Evolutionary conservation across 805 yeast species (phyloP), one percentile per base, ranked within the genome.

Genomic region (Candida insectorum): DNA sequence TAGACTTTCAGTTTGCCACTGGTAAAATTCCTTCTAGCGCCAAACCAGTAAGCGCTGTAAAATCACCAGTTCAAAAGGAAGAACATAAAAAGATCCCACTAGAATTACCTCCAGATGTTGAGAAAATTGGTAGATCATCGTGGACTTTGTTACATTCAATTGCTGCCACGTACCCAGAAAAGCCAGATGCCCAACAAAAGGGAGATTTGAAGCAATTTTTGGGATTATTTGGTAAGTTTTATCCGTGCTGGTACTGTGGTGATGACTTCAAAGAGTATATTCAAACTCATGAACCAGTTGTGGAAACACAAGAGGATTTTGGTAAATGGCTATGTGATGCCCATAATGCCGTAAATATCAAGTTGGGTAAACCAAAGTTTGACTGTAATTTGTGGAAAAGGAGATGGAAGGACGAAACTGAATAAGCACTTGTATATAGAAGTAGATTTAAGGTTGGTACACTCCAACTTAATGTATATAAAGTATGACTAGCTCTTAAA

Each of bases 171-270:
- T 93, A 87, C 51, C 97, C 98, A 0, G 79, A 71, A 24, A 58
- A 48, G 0, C 94, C 98, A 2, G 51, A 73, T 4, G 49, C 48
- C 2, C 60, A 61, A 16, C 78, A 88, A 46, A 89, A 89, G 58
- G 45, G 56, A 4, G 95, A 87, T 41, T 75, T 91, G 79, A 64
- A 60, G 30, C 73, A 75, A 30, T 89, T 93, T 45, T 53, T 93
- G 31, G 62, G 61, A 3, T 61, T 85, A 2, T 86, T 93, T 50
- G 78, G 93, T 3, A 76, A 77, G 40, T 67, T 91, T 20, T 93
- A 91, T 52, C 98, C 98, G 2, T 91, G 98, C 58, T 81, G 89
- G 84, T 79, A 77, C 65, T 91, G 97, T 63, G 96, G 95, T 0
- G 73, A 74, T 22, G 97, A 91, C 53, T 87, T 93, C 58, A 70